These are phyloP conservation scores for Terana coerulea DNA, from an alignment of 768 basidiomycete species.

Conservation along the genomic window DNA sequence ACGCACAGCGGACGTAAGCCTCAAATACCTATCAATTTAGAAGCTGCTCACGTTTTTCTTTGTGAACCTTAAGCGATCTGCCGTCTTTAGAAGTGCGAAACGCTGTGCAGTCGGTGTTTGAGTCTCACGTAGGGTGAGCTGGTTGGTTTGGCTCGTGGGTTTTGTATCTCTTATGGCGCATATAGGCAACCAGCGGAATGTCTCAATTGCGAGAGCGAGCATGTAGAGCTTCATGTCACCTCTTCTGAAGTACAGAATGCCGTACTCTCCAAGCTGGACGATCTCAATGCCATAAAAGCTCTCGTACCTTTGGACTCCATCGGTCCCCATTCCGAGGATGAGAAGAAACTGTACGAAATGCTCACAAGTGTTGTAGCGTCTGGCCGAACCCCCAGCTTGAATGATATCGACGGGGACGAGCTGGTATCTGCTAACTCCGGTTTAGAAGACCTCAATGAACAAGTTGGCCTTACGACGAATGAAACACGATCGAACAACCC, in stretches of 20 bases:
- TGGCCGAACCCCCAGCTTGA: constrained; percentile 14
- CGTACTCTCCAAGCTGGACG: constrained; percentile 26
- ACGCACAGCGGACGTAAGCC: constrained; percentile 28
- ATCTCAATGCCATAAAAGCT: constrained; percentile 26
- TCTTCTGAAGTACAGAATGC: constrained; percentile 28
- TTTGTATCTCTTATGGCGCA: not conserved
- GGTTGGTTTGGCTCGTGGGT: not conserved
- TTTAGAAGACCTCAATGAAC: not conserved
- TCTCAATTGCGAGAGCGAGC: constrained; percentile 14
- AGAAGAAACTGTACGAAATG: constrained; percentile 24
- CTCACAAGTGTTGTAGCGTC: constrained; percentile 4
- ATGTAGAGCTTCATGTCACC: constrained; percentile 30
- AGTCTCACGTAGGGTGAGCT: constrained; percentile 33
- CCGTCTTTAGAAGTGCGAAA: constrained; percentile 26
- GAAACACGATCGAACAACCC: too few species aligned
- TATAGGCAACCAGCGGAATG: constrained; percentile 18
- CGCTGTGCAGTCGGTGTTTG: constrained; percentile 33
- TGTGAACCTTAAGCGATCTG: constrained; percentile 12
- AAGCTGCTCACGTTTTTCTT: not conserved
- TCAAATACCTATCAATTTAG: not conserved
- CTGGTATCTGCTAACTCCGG: not conserved
- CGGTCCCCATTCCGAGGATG: constrained; percentile 22
- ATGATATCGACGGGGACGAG: constrained; percentile 20
- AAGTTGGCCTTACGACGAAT: not conserved
- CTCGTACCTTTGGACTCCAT: constrained; percentile 25